Evolutionary conservation across 1,284 basidiomycete species (phyloP).

Genomic region (Naganishia sp.): DNA sequence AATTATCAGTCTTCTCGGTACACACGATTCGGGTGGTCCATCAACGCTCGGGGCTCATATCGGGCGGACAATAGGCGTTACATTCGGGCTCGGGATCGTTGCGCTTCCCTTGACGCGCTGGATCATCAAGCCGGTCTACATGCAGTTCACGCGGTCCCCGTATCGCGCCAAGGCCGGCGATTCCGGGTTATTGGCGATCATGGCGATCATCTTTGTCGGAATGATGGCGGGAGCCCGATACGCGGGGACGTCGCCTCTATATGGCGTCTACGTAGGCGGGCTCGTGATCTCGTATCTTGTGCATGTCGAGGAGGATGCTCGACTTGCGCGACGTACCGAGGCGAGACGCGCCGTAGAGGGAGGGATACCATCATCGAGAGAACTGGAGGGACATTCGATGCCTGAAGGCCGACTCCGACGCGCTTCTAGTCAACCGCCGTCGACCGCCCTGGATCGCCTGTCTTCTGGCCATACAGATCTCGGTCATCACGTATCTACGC

Average conservation of each 20-base stretch:
- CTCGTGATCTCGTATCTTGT: conserved; percentile 44
- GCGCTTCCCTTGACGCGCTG: conserved; percentile 33
- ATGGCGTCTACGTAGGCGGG: conserved; percentile 57
- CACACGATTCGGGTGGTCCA: conserved; percentile 26
- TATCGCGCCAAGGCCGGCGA: conserved; percentile 1
- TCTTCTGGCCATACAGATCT: conserved; percentile 1
- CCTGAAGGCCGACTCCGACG: conserved; percentile 23
- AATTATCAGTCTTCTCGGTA: conserved; percentile 55
- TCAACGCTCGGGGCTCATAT: conserved; percentile 39
- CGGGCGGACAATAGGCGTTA: conserved; percentile 41
- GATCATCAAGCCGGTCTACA: conserved; percentile 36
- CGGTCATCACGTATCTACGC: conserved; percentile 3
- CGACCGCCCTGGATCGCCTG: conserved; percentile 8
- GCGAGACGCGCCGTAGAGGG: neutral
- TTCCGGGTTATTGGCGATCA: conserved; percentile 30
- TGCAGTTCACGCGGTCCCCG: conserved; percentile 3
- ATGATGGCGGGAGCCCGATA: conserved; percentile 44
- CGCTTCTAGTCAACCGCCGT: neutral
- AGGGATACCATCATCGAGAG: neutral
- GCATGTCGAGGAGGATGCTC: conserved; percentile 28
- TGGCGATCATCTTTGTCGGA: conserved; percentile 44
- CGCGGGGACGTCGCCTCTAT: conserved; percentile 55
- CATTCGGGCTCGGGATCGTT: conserved; percentile 37
- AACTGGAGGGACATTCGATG: neutral
- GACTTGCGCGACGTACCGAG: neutral